phyloP scores from a whole-genome alignment of 192 early-diverging fungal species.

The Martensiomyces pterosporus region DNA sequence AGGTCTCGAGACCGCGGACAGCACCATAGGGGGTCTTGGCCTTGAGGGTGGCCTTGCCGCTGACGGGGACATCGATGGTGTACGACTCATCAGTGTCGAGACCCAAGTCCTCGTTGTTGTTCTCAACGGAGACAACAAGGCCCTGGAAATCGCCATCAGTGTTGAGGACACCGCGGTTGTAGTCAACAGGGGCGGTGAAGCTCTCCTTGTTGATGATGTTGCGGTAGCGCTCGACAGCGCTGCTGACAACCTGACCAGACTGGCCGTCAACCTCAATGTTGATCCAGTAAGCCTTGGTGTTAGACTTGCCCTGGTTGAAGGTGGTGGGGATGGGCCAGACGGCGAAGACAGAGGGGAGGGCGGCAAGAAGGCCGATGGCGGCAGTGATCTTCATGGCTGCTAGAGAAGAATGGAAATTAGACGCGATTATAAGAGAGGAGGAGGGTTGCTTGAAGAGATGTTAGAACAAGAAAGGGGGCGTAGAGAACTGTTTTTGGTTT shows the following conservation, averaged over 20 bases:
- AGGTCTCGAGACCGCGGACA: slow-evolving; percentile 66
- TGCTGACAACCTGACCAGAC: slow-evolving; percentile 11
- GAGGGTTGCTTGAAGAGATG: background rate
- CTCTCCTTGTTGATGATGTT: slow-evolving; percentile 30
- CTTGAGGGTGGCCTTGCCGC: slow-evolving; percentile 50
- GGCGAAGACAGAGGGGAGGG: slow-evolving; percentile 25
- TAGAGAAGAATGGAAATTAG: background rate
- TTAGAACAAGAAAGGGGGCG: background rate
- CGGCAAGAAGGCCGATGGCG: slow-evolving; percentile 30
- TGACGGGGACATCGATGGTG: slow-evolving; percentile 56
- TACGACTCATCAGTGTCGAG: slow-evolving; percentile 65
- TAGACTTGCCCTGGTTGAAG: slow-evolving; percentile 24
- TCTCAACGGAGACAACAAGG: slow-evolving; percentile 20
- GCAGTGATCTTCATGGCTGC: slow-evolving; percentile 27
- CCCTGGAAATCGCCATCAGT: slow-evolving; percentile 22
- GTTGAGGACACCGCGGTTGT: slow-evolving; percentile 27
- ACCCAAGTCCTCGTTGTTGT: slow-evolving; percentile 39
- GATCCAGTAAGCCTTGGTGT: slow-evolving; percentile 21
- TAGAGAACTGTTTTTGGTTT: too few relatives aligned
- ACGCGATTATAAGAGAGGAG: background rate
- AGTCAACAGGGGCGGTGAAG: slow-evolving; percentile 37
- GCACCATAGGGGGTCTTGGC: slow-evolving; percentile 64
- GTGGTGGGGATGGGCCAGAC: slow-evolving; percentile 43
- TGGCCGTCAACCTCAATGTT: slow-evolving; percentile 19
- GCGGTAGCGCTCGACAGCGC: slow-evolving; percentile 30